Percentiles rank a stretch among this genome's conserved stretches.
Conservation (phyloP, 176 grass and related monocot species). For the Pharus latifolius region DNA sequence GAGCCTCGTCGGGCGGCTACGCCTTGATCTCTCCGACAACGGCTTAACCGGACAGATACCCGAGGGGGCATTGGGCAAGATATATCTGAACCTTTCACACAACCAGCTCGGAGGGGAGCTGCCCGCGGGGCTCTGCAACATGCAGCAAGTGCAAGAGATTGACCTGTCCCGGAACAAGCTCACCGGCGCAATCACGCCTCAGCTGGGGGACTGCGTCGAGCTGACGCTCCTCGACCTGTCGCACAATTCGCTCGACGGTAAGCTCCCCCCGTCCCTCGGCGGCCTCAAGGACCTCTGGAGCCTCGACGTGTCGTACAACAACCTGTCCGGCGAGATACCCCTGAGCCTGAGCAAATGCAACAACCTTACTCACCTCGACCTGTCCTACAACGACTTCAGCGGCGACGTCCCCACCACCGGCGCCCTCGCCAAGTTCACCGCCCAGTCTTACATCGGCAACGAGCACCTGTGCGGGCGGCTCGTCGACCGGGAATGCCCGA, state of each 20-base stretch:
- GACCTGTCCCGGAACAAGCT: slow-evolving; percentile 81
- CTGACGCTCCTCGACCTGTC: slow-evolving; percentile 50
- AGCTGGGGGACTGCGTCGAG: slow-evolving; percentile 23
- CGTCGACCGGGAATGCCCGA: slow-evolving; percentile 6
- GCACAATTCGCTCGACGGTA: slow-evolving; percentile 53
- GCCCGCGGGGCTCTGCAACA: slow-evolving; percentile 29
- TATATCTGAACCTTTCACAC: slow-evolving; percentile 59
- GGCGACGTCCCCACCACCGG: slow-evolving; percentile 43
- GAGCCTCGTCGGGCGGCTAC: slow-evolving; percentile 16
- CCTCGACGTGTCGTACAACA: slow-evolving; percentile 67
- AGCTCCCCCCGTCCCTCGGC: slow-evolving; percentile 19
- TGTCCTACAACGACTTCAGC: slow-evolving; percentile 70
- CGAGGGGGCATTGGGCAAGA: slow-evolving; percentile 21
- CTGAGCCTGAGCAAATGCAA: slow-evolving; percentile 33
- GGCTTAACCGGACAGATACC: slow-evolving; percentile 38
- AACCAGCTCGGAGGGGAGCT: slow-evolving; percentile 51
- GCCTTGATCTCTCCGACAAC: slow-evolving; percentile 68
- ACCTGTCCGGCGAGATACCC: slow-evolving; percentile 56
- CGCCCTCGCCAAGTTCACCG: slow-evolving; percentile 36
- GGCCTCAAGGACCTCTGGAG: slow-evolving; percentile 27
- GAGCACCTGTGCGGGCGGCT: slow-evolving; percentile 37
- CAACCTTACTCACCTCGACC: slow-evolving; percentile 43
- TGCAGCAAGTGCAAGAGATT: slow-evolving; percentile 41
- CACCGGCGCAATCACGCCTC: slow-evolving; percentile 17
- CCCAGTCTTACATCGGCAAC: slow-evolving; percentile 60